Percentiles rank a stretch among this genome's conserved stretches.
These are phyloP conservation scores for Huntiella moniliformis DNA, from an alignment of 2,329 filamentous ascomycete species.

Conservation along the genomic window DNA sequence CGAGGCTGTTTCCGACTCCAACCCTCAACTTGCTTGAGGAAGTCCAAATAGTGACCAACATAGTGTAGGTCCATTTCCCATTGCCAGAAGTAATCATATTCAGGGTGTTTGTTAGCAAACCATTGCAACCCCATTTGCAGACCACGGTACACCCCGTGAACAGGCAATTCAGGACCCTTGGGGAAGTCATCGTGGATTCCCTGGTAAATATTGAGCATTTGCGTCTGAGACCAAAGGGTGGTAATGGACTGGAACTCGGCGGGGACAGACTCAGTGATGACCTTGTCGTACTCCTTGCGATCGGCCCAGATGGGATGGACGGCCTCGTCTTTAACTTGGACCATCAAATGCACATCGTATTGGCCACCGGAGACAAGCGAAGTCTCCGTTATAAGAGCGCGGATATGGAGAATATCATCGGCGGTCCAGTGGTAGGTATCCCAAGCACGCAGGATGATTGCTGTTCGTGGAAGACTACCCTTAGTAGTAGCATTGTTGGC, in stretches of 20 bases:
- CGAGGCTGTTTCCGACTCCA: conserved; percentile 59
- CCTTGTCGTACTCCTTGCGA: conserved; percentile 45
- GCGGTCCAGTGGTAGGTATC: conserved; percentile 60
- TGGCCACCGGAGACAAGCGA: conserved; percentile 64
- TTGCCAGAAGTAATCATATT: conserved; percentile 85
- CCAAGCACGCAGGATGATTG: conserved; percentile 68
- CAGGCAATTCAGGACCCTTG: conserved; percentile 47
- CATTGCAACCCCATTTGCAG: conserved; percentile 89
- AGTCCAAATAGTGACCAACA: conserved; percentile 67
- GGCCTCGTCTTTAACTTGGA: conserved; percentile 65
- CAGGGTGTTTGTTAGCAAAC: conserved; percentile 72
- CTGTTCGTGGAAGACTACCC: conserved; percentile 38
- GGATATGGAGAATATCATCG: conserved; percentile 64
- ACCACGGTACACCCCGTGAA: conserved; percentile 84
- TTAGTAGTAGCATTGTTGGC: conserved; percentile 8
- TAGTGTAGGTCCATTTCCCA: conserved; percentile 92
- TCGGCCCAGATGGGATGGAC: conserved; percentile 63
- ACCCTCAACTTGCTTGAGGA: conserved; percentile 47
- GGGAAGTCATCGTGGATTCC: conserved; percentile 62
- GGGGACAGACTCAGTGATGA: conserved; percentile 50
- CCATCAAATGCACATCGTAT: conserved; percentile 70
- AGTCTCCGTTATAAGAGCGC: conserved; percentile 69
- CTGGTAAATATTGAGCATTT: conserved; percentile 82
- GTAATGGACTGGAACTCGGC: conserved; percentile 76
- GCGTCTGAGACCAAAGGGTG: conserved; percentile 82